Conservation (phyloP, 345 rosid species). For the Salix udensis region DNA sequence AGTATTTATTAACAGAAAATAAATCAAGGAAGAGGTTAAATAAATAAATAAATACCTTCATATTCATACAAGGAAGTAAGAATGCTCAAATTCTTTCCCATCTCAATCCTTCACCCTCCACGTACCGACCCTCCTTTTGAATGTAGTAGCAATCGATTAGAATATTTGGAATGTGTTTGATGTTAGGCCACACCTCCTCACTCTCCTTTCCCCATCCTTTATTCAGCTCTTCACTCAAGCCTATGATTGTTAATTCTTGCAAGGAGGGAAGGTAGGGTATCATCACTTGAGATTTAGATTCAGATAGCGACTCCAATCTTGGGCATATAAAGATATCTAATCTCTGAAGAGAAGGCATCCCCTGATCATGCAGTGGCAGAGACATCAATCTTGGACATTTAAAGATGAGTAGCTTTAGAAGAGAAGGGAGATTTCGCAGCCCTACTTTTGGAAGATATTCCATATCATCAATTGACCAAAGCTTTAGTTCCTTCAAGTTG, state of each 20-base stretch:
- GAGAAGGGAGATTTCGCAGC: slow-evolving; percentile 9
- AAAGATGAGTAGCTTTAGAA: not conserved
- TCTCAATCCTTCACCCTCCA: too few species aligned
- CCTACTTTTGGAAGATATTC: not conserved
- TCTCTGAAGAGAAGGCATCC: too few species aligned
- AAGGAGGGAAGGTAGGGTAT: slow-evolving; percentile 1
- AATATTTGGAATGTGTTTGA: slow-evolving; percentile 14
- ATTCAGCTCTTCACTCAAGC: not conserved
- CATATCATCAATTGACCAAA: not conserved
- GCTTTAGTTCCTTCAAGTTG: not conserved
- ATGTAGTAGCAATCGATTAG: not conserved
- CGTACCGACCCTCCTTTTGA: not conserved
- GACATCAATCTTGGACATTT: not conserved
- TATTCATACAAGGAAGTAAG: too few species aligned
- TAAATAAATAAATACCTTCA: too few species aligned
- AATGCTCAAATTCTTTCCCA: too few species aligned
- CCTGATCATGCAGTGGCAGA: not conserved
- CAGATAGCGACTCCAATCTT: too few species aligned
- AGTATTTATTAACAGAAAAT: too few species aligned
- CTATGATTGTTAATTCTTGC: not conserved
- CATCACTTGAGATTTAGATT: not conserved
- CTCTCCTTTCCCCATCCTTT: not conserved
- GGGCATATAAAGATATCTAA: too few species aligned
- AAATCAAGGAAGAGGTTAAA: too few species aligned
- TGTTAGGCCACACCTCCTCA: slow-evolving; percentile 6